Percentiles rank a stretch among this genome's conserved stretches.
Evolutionary conservation across 441 rosid genomes (phyloP).

Genomic region (Kokia cookei): DNA sequence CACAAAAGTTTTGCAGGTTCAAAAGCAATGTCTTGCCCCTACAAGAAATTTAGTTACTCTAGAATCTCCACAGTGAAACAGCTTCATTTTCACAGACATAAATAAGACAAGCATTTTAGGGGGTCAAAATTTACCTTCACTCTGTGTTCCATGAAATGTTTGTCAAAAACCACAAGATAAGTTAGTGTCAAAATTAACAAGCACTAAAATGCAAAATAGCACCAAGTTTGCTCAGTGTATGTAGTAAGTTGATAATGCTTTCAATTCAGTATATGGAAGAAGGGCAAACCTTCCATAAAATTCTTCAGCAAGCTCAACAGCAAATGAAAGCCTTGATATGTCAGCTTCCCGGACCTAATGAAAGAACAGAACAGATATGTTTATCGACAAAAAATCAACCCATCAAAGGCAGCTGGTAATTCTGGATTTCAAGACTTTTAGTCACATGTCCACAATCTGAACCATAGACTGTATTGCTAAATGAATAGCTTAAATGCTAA

Average conservation of each 20-base stretch:
- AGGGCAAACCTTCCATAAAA: constrained; percentile 87
- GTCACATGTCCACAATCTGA: neutral
- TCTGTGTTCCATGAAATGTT: constrained; percentile 41
- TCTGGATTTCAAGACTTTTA: constrained; percentile 1
- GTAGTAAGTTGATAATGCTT: neutral
- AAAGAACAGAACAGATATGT: constrained; percentile 13
- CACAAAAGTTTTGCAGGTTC: constrained; percentile 94
- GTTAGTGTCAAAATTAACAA: constrained; percentile 29
- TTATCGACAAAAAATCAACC: constrained; percentile 10
- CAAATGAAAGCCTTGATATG: constrained; percentile 94
- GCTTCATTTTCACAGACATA: constrained; percentile 6
- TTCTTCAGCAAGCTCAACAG: constrained; percentile 99
- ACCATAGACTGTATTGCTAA: neutral
- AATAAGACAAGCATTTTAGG: constrained; percentile 10
- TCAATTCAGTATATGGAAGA: constrained; percentile 18
- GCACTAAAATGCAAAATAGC: constrained; percentile 5
- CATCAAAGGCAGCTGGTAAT: constrained; percentile 3
- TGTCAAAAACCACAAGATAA: constrained; percentile 28
- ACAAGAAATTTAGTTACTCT: constrained; percentile 23
- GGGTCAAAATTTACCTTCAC: constrained; percentile 72
- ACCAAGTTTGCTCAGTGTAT: neutral
- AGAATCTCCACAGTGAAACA: constrained; percentile 12
- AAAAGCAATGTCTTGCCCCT: constrained; percentile 98
- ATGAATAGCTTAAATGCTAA: neutral
- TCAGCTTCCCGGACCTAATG: constrained; percentile 97